phyloP scores from a whole-genome alignment of 495 filamentous ascomycete genomes.

The Polyplosphaeria fusca region DNA sequence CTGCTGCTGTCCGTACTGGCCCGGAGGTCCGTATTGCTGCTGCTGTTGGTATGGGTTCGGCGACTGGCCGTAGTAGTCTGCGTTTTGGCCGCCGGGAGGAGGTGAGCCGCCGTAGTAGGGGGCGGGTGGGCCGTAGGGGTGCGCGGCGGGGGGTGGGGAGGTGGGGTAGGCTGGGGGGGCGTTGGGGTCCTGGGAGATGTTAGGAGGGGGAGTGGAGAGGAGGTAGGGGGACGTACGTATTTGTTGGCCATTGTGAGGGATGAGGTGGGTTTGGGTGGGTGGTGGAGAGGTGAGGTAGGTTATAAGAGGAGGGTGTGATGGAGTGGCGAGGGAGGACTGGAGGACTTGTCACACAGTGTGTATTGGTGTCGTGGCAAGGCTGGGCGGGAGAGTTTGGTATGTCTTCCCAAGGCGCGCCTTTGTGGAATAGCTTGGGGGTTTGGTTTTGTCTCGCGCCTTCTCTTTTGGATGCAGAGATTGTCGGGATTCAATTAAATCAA shows the following conservation, averaged over 20 bases:
- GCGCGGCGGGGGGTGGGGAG: constrained; percentile 14
- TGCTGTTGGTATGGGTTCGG: constrained; percentile 15
- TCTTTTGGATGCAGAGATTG: too few relatives aligned
- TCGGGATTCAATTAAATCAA: too few relatives aligned
- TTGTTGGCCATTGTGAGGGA: constrained; percentile 11
- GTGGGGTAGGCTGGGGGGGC: constrained; percentile 20
- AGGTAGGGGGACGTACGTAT: constrained; percentile 12
- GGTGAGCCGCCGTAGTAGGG: constrained; percentile 12
- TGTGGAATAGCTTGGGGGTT: too few relatives aligned
- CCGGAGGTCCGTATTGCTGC: neutral
- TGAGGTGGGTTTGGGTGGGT: neutral
- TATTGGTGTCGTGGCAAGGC: constrained; percentile 1
- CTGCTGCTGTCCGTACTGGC: constrained; percentile 15
- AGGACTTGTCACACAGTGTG: neutral
- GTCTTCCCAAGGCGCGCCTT: too few relatives aligned
- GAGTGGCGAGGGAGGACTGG: neutral
- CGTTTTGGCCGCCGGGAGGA: constrained; percentile 5
- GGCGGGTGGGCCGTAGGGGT: constrained; percentile 15
- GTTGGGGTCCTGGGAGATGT: constrained; percentile 2
- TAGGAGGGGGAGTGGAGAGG: neutral
- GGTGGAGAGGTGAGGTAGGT: constrained; percentile 1
- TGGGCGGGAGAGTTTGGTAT: constrained; percentile 1
- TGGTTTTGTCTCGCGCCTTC: too few relatives aligned
- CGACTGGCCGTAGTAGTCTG: constrained; percentile 22
- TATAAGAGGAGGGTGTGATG: neutral